Percentiles rank a stretch among this genome's conserved stretches.
Conservation (phyloP, 2,329 filamentous ascomycete genomes). For the Aureobasidium subglaciale region DNA sequence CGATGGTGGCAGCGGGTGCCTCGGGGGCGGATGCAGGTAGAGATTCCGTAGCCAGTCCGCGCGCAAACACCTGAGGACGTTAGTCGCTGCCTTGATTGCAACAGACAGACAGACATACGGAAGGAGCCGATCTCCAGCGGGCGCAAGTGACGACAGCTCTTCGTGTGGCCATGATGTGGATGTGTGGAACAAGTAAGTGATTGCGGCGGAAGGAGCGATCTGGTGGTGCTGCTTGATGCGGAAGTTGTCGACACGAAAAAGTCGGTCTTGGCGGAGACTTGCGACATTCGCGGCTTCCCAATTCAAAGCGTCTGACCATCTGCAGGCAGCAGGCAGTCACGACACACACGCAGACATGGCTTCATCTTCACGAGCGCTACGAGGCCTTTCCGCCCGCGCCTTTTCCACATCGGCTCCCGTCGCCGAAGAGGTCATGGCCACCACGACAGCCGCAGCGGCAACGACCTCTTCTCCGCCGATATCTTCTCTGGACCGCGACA, state of each 20-base stretch:
- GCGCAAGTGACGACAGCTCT: slow-evolving; percentile 6
- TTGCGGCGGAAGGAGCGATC: not conserved
- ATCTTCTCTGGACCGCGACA: slow-evolving; percentile 52
- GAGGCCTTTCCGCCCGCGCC: slow-evolving; percentile 32
- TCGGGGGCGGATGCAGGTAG: slow-evolving; percentile 20
- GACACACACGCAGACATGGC: not conserved
- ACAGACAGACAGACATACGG: not conserved
- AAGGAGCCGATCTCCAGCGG: not conserved
- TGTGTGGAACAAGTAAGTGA: not conserved
- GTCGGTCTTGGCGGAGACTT: slow-evolving; percentile 4
- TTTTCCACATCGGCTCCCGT: slow-evolving; percentile 40
- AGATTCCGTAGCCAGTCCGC: slow-evolving; percentile 48
- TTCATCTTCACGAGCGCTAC: slow-evolving; percentile 7
- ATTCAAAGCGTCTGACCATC: not conserved
- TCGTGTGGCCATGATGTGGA: slow-evolving; percentile 7
- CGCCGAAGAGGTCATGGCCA: slow-evolving; percentile 36
- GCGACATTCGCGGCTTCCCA: not conserved
- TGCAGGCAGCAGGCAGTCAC: not conserved
- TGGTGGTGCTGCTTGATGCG: not conserved
- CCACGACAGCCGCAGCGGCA: slow-evolving; percentile 20
- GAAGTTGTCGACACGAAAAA: not conserved
- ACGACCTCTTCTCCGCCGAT: slow-evolving; percentile 3
- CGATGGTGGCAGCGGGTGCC: slow-evolving; percentile 22
- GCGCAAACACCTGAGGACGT: slow-evolving; percentile 31
- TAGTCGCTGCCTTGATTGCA: not conserved